Evolutionary conservation across 768 basidiomycete genomes (phyloP), one percentile per base, ranked within the genome.

Genomic region (Russula earlei): DNA sequence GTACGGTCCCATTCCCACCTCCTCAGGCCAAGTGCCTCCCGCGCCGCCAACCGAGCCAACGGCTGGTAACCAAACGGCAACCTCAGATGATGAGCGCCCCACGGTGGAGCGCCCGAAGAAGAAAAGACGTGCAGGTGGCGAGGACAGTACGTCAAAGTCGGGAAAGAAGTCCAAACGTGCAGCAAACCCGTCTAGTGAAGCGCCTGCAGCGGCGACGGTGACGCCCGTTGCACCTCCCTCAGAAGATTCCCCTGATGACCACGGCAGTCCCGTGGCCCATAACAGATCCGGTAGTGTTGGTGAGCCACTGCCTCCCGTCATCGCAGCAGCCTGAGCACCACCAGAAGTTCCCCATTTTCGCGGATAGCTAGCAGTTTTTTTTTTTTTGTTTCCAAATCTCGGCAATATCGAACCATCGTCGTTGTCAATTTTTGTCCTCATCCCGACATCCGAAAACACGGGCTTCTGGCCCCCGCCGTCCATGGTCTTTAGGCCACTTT

Each of bases 81-180:
- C 64, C 17, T 49, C 49, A 20, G 57, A 58, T 38, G 57, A 58
- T 10, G 52, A 43, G 19, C 44, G 31, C 17, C 52, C 25, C 15
- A 10, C 8, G 4, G 20, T 8, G 3, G 56, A 48, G 41, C 57
- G 55, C 25, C 11, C 50, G 38, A 61, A 58, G 49, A 59, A 59
- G 52, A 61, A 61, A 45, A 61, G 25, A 19, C 60, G 60, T 11
- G n/a, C 31, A 42, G 58, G 58, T 5, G 65, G 64, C 40, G 73
- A 70, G 51, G 66, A 67, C 5, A 61, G 63, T 38, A 63, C 64
- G 14, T 44, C 66, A 7, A 71, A 68, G 50, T 20, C 58, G 7
- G 22, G 10, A 27, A 73, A 70, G 65, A 74, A 72, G 60, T 48
- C 53, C 10, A 74, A 72, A 63, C 57, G 63, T 54, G 42, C 15